Evolutionary conservation across 257 asterid species (phyloP), one percentile per base, ranked within the genome.

Genomic region (Lycium barbarum): DNA sequence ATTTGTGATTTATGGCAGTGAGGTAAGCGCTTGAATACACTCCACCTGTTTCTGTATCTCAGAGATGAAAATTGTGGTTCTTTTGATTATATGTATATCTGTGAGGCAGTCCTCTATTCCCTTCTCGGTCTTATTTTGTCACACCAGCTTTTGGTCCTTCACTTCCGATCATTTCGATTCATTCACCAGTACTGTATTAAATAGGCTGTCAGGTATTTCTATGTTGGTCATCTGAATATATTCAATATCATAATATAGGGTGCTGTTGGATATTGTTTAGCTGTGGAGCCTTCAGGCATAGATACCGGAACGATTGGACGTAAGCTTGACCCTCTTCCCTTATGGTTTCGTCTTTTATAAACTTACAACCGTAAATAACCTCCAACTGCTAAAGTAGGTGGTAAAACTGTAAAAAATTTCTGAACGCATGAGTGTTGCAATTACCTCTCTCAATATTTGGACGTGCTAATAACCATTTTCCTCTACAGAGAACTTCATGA

Each of bases 401-500:
- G 26, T 53, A 4, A 76, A 26, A 76, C 8, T 26, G 63, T 33
- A 35, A 45, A 72, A 72, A n/a, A 12, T 18, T 58, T 57, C 68
- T 58, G 83, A 58, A 81, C 62, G 43, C 84, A 18, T 18, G 36
- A 13, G 84, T 59, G 66, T 43, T 57, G 84, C 54, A 59, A 81
- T 53, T 57, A n/a, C 57, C 58, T 35, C 47, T 73, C 61, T 53
- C 82, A 26, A 76, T 3, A 51, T 76, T 53, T 40, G 58, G 20
- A 11, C 22, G 40, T 62, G 22, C 61, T 81, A 20, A 61, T 45
- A 43, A 63, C 40, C 45, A 61, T 62, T 81, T 43, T 51, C 59
- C 62, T 87, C n/a, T 90, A 91, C 98, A 95, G 98, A 95, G 91
- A 95, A 95, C 90, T 95, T 95, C 92, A 92, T 95, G 96, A 87